Conservation (phyloP, 257 asterid species). For the Oldenlandia corymbosa region DNA sequence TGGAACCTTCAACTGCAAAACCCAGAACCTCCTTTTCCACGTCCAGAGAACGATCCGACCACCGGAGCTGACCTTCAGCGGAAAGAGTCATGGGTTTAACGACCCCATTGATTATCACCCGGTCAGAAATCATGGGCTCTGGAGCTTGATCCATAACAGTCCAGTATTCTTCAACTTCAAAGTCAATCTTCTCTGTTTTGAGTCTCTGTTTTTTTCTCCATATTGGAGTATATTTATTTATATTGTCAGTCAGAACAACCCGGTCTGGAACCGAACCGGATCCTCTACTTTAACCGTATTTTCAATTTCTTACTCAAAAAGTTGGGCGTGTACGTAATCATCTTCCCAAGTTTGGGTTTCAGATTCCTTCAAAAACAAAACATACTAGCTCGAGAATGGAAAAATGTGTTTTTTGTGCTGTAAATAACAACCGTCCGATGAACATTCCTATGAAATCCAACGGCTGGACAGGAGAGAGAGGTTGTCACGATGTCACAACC, state of each 20-base stretch:
- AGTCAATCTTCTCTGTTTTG: background rate
- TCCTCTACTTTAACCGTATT: too few relatives aligned
- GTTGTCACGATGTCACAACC: background rate
- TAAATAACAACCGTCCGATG: background rate
- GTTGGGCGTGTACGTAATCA: background rate
- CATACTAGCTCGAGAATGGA: too few relatives aligned
- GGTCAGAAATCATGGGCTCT: slow-evolving; percentile 47
- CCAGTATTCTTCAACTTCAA: background rate
- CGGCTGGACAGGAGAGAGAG: background rate
- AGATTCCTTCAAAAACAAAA: too few relatives aligned
- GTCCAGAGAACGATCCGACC: slow-evolving; percentile 42
- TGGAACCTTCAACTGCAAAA: slow-evolving; percentile 49
- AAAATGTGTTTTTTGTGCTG: too few relatives aligned
- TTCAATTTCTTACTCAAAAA: background rate
- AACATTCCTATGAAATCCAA: background rate
- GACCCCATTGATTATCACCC: slow-evolving; percentile 37
- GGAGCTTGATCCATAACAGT: slow-evolving; percentile 23
- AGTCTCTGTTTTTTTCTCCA: background rate
- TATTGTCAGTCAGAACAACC: background rate
- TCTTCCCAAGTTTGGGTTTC: too few relatives aligned
- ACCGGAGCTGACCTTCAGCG: slow-evolving; percentile 52
- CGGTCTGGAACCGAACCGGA: background rate
- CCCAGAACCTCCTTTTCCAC: slow-evolving; percentile 73
- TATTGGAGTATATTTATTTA: background rate
- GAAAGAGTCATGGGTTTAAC: slow-evolving; percentile 42